Base-by-base conservation (phyloP, 1,284 basidiomycete genomes). In the Lignosus rhinocerotis region DNA sequence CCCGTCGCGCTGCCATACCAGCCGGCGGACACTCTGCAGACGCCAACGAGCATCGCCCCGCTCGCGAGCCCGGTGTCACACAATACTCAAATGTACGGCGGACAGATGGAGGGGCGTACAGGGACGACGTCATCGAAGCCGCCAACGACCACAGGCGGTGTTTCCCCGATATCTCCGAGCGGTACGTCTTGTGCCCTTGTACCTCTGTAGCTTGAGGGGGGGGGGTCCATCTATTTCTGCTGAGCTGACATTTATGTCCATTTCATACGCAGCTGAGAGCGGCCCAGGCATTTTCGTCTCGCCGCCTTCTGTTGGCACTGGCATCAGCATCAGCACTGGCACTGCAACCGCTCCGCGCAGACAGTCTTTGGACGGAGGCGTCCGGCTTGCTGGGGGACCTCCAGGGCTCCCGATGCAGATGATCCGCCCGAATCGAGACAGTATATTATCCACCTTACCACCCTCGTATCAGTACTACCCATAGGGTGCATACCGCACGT, bases 361-460 rank as follows among this genome's bases (percentile, higher is more conserved):
- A 30, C 42, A 53, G 8, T 56, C 53, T 36, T 46, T 38, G 10
- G 60, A 58, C n/a, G 60, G 56, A 14, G 56, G 60, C 12, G 51
- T 58, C 36, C 52, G 55, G 12, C 36, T 57, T 14, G 56, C 59
- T 2, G 60, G 60, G 19, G 55, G 59, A 2, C 53, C 34, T n/a
- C 53, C 46, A 10, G 60, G 45, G 0, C 41, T 42, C 21, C 10
- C 30, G 43, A 25, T 44, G 3, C 48, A 50, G 10, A 25, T 46
- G 16, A 14, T 53, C 0, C 53, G 46, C 10, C 16, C 16, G 17
- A 19, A 25, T 32, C 55, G 50, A 17, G 45, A 56, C 39, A 58
- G 43, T 16, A 21, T 47, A 12, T 38, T 47, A 16, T 61, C 56
- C 11, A 56, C 50, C 10, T 36, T 58, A 47, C 60, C 60, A 10